Conservation (phyloP, 192 early-diverging fungal genomes). For the Coemansia sp. region DNA sequence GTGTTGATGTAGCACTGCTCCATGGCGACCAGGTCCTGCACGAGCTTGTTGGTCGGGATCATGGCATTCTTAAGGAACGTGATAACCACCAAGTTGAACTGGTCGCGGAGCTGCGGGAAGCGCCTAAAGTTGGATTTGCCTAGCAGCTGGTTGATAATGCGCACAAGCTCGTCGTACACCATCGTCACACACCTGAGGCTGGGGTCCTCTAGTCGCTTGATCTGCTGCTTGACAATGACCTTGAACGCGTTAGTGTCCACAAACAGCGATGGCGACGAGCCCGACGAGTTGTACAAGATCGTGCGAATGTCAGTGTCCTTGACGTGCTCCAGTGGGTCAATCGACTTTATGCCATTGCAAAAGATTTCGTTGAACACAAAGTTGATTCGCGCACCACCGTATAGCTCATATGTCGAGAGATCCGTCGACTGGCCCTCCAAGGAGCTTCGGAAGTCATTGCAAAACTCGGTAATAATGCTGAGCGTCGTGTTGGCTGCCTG, state of each 20-base stretch:
- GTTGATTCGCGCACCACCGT: conserved; percentile 97
- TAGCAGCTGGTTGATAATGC: conserved; percentile 91
- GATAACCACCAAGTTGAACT: conserved; percentile 92
- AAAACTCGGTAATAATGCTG: conserved; percentile 99
- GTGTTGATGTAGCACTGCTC: conserved; percentile 99
- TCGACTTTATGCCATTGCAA: conserved; percentile 84
- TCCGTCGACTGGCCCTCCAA: conserved; percentile 97
- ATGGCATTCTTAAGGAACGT: conserved; percentile 91
- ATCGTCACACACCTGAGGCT: conserved; percentile 93
- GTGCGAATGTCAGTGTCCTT: conserved; percentile 99
- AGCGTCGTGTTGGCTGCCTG: conserved; percentile 89
- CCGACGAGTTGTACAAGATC: conserved; percentile 98
- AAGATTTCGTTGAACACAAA: conserved; percentile 99
- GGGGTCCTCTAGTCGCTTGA: conserved; percentile 97
- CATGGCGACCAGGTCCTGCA: conserved; percentile 88
- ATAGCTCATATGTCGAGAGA: conserved; percentile 91
- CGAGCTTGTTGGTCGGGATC: conserved; percentile 93
- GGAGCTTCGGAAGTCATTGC: conserved; percentile 93
- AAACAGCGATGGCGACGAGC: conserved; percentile 96
- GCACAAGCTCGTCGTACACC: conserved; percentile 97
- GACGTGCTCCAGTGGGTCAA: conserved; percentile 99
- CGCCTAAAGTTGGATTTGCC: conserved; percentile 94
- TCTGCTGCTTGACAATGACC: conserved; percentile 98
- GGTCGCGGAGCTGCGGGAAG: conserved; percentile 93
- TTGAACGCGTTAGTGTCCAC: conserved; percentile 98